Evolutionary conservation across 139 green algal genomes (phyloP), one percentile per base, ranked within the genome.

Genomic region (Chlamydomonas sp.): DNA sequence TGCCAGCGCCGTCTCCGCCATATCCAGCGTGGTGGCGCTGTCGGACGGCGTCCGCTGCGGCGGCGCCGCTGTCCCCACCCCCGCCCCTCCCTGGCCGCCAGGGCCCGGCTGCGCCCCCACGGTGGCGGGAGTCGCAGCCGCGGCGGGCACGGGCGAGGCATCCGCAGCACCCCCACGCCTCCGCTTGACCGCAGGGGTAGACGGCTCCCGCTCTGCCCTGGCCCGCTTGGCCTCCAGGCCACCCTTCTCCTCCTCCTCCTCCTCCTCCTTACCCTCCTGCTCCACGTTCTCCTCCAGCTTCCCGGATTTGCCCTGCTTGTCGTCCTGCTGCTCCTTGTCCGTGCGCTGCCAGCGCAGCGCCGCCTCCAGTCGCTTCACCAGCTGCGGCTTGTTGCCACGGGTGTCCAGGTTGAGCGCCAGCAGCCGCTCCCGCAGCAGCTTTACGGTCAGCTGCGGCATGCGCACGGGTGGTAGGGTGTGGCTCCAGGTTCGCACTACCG

Each of bases 341-440:
- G 8, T 18, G 83, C 57, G 8, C 6, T 83, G 59, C 76, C 67
- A 85, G 2, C 20, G 60, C n/a, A 78, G 61, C 1, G 89, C 90
- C 63, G 80, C 81, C 78, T 91, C 73, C 63, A 95, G 68, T 12
- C 89, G 64, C 4, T 77, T 73, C 74, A 92, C 61, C 31, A 95
- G 90, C 17, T 83, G 69, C 12, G 78, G 74, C 82, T 94, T 94
- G 73, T 58, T 87, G 62, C 91, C 92, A 3, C 76, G 60, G 0
- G 66, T 78, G 66, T 84, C 85, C 81, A 93, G 49, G 15, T 83
- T 77, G 12, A 92, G 83, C 2, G 84, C 67, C 1, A 63, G 75
- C 16, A 95, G 89, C 71, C 75, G 57, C 7, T 85, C 72, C 77
- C 85, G 83, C 4, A 96, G 89, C 91, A 92, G 69, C 6, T 79